phyloP scores from a whole-genome alignment of 1,284 basidiomycete genomes.

The Rhodotorula sp. region DNA sequence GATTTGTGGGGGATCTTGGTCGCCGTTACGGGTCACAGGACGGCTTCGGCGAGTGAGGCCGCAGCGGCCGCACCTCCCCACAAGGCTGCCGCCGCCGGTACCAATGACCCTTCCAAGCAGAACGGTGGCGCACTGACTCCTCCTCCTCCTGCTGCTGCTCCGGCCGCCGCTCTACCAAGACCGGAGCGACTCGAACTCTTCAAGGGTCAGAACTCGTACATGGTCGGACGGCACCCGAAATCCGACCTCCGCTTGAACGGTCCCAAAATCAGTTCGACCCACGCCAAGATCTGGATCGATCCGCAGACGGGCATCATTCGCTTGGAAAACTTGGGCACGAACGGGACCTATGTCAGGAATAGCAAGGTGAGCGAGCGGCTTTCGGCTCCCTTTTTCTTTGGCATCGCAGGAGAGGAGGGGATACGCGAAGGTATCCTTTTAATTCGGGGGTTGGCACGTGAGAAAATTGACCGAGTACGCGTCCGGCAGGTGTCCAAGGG shows the following conservation, averaged over 20 bases:
- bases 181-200: constrained; percentile 19
- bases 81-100: too few species aligned
- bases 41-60: neutral
- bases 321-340: constrained; percentile 40
- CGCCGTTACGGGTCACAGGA: neutral
- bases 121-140: neutral
- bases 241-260: constrained; percentile 33
- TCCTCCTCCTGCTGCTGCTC: neutral
- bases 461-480: neutral
- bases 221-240: constrained; percentile 28
- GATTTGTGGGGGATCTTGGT: constrained; percentile 17
- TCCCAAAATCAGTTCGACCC: constrained; percentile 36
- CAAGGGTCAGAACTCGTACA: neutral
- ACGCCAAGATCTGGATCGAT: constrained; percentile 37
- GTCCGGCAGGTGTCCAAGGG: constrained; percentile 37
- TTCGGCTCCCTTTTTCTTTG: too few species aligned
- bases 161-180: neutral
- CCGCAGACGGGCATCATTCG: constrained; percentile 31
- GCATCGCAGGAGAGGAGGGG: too few species aligned
- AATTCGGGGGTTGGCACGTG: too few species aligned
- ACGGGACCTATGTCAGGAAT: constrained; percentile 40
- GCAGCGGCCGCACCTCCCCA: too few species aligned
- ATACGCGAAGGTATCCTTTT: too few species aligned
- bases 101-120: neutral
- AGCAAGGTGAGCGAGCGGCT: constrained; percentile 19